Conservation (phyloP, 2,329 filamentous ascomycete species). For the Grosmannia clavigera region DNA sequence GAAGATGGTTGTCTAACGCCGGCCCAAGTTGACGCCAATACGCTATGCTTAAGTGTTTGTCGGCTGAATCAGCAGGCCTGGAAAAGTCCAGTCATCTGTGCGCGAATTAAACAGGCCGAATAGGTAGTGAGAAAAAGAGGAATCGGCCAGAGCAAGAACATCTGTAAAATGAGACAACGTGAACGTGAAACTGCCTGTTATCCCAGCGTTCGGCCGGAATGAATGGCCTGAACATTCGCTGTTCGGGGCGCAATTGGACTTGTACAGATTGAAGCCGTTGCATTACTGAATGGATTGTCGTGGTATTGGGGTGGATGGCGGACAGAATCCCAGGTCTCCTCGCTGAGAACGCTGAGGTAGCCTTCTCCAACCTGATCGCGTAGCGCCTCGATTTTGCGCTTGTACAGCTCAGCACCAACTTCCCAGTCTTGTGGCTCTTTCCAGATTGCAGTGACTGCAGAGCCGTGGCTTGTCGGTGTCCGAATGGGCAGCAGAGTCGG, state of each 20-base stretch:
- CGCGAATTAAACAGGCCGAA: too few relatives aligned
- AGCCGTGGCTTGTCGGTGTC: conserved; percentile 3
- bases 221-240: conserved; percentile 33
- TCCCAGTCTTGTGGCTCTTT: conserved; percentile 46
- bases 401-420: conserved; percentile 63
- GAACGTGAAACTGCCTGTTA: conserved; percentile 15
- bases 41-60: conserved; percentile 9
- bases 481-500: conserved; percentile 7
- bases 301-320: conserved; percentile 24
- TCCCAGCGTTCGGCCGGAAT: conserved; percentile 39
- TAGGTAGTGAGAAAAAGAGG: not conserved
- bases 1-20: conserved; percentile 1
- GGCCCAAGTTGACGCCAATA: conserved; percentile 12
- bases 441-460: conserved; percentile 17
- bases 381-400: conserved; percentile 76
- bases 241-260: conserved; percentile 24
- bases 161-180: not conserved
- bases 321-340: conserved; percentile 52
- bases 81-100: too few relatives aligned
- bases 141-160: not conserved
- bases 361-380: conserved; percentile 75
- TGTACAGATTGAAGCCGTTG: conserved; percentile 24
- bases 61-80: too few relatives aligned
- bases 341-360: conserved; percentile 77
- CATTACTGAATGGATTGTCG: conserved; percentile 23